Evolutionary conservation across 2,329 filamentous ascomycete species (phyloP).

Genomic region (Fusarium sp.): DNA sequence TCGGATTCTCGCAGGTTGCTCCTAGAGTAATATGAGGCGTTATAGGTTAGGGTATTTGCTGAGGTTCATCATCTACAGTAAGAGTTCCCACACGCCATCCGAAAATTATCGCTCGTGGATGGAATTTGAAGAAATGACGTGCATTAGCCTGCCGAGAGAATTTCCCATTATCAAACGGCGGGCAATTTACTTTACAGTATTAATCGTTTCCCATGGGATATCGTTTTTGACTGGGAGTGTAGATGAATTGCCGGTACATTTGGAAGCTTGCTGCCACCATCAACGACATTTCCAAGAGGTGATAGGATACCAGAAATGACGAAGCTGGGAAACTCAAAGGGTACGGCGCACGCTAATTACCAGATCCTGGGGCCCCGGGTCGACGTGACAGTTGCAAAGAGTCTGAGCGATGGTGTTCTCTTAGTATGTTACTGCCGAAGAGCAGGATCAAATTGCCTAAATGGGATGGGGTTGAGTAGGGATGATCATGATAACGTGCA

Average conservation of each 20-base stretch:
- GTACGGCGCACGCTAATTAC: conserved; percentile 15
- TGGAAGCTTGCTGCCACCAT: conserved; percentile 16
- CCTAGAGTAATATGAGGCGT: not conserved
- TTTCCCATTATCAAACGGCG: not conserved
- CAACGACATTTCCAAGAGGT: not conserved
- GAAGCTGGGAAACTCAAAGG: not conserved
- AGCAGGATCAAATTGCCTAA: conserved; percentile 3
- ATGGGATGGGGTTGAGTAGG: not conserved
- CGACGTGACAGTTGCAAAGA: conserved; percentile 11
- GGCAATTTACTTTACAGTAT: not conserved
- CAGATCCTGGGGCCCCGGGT: conserved; percentile 10
- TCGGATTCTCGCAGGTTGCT: not conserved
- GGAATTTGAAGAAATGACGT: not conserved
- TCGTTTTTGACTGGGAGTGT: not conserved
- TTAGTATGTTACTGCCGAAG: not conserved
- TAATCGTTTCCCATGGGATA: not conserved
- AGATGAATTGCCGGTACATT: not conserved
- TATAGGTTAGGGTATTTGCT: not conserved
- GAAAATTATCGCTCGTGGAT: not conserved
- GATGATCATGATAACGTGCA: conserved; percentile 4
- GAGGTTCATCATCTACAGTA: not conserved
- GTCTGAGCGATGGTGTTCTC: not conserved
- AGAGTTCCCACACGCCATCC: not conserved
- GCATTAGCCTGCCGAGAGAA: not conserved
- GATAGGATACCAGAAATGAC: not conserved